Percentiles rank a stretch among this genome's conserved stretches.
These are phyloP conservation scores for Senna tora DNA, from an alignment of 306 rosid genomes.

Conservation along the genomic window DNA sequence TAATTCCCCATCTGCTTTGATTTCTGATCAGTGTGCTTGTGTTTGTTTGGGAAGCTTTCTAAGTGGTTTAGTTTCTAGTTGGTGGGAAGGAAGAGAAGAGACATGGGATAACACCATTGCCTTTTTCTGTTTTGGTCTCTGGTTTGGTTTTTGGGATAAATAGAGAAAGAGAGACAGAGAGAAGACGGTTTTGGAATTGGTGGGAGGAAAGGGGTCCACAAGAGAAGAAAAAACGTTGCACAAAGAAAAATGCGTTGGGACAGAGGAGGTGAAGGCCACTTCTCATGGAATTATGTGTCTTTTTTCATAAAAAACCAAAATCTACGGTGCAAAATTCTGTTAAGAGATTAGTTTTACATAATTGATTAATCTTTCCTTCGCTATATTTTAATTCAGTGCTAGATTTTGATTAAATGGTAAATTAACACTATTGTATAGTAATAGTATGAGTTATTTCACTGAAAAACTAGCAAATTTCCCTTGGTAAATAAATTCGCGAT, in stretches of 20 bases:
- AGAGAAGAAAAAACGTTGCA: slow-evolving; percentile 43
- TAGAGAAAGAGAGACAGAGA: slow-evolving; percentile 35
- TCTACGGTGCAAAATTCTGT: too few relatives aligned
- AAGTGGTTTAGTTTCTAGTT: slow-evolving; percentile 22
- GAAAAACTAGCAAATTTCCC: too few relatives aligned
- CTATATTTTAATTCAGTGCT: too few relatives aligned
- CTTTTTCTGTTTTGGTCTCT: slow-evolving; percentile 34
- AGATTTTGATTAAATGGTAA: too few relatives aligned
- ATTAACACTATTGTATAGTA: too few relatives aligned
- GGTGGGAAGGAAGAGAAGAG: slow-evolving; percentile 21
- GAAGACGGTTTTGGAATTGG: slow-evolving; percentile 45
- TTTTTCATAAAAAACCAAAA: too few relatives aligned
- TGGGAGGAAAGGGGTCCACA: slow-evolving; percentile 54
- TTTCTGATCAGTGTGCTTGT: not conserved
- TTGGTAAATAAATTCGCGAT: too few relatives aligned
- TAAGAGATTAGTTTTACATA: too few relatives aligned
- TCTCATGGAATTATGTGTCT: too few relatives aligned
- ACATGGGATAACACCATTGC: slow-evolving; percentile 25
- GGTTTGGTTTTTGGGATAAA: slow-evolving; percentile 34
- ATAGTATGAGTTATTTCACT: too few relatives aligned
- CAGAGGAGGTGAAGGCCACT: too few relatives aligned
- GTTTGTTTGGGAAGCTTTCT: not conserved
- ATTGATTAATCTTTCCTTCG: too few relatives aligned
- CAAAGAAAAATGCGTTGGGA: slow-evolving; percentile 21
- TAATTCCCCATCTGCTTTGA: slow-evolving; percentile 64